Percentiles rank a stretch among this genome's conserved stretches.
These are phyloP conservation scores for Hypoxylon sp. DNA, from an alignment of 2,329 filamentous ascomycete species.

Conservation along the genomic window DNA sequence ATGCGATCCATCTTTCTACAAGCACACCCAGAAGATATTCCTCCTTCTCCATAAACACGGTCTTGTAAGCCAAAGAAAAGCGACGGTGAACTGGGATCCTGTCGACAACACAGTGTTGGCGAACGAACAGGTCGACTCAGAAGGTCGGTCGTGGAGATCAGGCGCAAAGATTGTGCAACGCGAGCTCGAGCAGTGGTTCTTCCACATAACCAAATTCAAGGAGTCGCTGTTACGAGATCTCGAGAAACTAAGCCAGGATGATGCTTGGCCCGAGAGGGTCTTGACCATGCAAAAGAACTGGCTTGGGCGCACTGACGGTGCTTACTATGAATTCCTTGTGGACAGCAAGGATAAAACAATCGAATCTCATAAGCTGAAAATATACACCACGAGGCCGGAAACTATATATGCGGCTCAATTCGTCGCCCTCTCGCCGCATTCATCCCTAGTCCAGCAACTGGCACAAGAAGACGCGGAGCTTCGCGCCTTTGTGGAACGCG, in stretches of 20 bases:
- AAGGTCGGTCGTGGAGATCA: conserved; percentile 88
- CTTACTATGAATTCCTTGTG: conserved; percentile 78
- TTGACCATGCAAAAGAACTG: conserved; percentile 88
- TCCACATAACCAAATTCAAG: conserved; percentile 84
- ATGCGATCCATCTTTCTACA: conserved; percentile 87
- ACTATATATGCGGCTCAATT: conserved; percentile 92
- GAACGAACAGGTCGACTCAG: conserved; percentile 92
- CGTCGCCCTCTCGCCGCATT: conserved; percentile 79
- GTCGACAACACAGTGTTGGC: conserved; percentile 90
- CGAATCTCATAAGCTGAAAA: conserved; percentile 68
- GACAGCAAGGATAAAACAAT: conserved; percentile 55
- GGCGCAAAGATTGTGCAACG: conserved; percentile 86
- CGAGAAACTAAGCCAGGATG: conserved; percentile 71
- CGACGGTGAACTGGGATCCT: conserved; percentile 90
- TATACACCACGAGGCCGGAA: conserved; percentile 88
- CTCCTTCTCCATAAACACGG: conserved; percentile 79
- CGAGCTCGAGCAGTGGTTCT: conserved; percentile 88
- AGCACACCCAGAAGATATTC: conserved; percentile 90
- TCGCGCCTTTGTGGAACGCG: conserved; percentile 74
- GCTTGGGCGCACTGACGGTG: conserved; percentile 84
- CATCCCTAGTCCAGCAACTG: conserved; percentile 74
- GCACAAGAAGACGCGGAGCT: conserved; percentile 72
- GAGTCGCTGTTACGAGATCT: conserved; percentile 79
- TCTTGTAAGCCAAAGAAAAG: conserved; percentile 85
- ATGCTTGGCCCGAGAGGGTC: conserved; percentile 85